Percentiles rank a stretch among this genome's conserved stretches.
These are phyloP conservation scores for Kluyveromyces dobzhanskii DNA, from an alignment of 805 yeast species.

Conservation along the genomic window DNA sequence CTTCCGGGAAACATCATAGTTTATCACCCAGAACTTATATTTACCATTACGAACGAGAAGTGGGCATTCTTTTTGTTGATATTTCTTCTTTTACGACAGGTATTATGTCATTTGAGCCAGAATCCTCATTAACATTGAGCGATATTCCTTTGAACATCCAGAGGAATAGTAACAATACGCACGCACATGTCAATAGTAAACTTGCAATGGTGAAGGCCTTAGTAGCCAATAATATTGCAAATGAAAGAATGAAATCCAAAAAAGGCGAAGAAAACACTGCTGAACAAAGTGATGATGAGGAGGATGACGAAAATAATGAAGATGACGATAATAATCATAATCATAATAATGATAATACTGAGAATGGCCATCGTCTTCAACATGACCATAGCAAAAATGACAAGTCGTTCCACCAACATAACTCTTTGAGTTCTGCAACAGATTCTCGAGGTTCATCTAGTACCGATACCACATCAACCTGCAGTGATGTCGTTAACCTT, in stretches of 20 bases:
- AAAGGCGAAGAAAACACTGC: background rate
- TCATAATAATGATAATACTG: background rate
- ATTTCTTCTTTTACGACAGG: background rate
- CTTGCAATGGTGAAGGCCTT: background rate
- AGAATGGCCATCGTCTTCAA: background rate
- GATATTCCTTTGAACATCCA: slow-evolving; percentile 12
- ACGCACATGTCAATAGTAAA: background rate
- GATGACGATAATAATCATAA: background rate
- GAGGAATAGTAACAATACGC: slow-evolving; percentile 7
- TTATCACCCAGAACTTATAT: too few relatives aligned
- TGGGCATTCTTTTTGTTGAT: too few relatives aligned
- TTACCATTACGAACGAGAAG: too few relatives aligned
- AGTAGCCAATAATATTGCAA: background rate
- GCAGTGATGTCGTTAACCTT: slow-evolving; percentile 3
- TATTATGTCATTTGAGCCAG: slow-evolving; percentile 1
- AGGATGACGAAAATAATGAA: background rate
- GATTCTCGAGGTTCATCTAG: slow-evolving; percentile 1
- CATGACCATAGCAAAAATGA: background rate
- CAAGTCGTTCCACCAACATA: background rate
- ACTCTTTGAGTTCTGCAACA: background rate
- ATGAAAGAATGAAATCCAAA: background rate
- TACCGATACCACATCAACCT: slow-evolving; percentile 3
- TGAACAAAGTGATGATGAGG: background rate
- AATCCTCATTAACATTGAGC: slow-evolving; percentile 6
- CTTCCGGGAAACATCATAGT: too few relatives aligned